These are phyloP conservation scores for Leccinum disarticulatum DNA, from an alignment of 768 basidiomycete species.

Conservation along the genomic window DNA sequence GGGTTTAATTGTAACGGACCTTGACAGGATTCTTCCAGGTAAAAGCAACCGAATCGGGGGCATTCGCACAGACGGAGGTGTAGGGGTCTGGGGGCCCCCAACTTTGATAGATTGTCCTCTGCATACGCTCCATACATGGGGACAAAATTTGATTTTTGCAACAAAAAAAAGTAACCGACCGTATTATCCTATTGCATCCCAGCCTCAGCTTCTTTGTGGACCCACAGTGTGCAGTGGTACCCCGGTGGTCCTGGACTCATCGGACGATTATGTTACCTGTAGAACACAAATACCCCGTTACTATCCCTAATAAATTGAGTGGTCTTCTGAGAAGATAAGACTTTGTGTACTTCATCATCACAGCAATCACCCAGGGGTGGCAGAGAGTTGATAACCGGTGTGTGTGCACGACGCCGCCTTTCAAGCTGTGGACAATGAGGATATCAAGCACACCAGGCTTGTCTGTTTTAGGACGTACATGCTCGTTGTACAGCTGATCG, in stretches of 20 bases:
- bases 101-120: too few species aligned
- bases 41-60: background rate
- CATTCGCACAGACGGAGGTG: too few species aligned
- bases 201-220: too few species aligned
- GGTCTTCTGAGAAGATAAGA: background rate
- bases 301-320: background rate
- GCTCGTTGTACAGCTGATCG: background rate
- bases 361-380: background rate
- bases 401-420: too few species aligned
- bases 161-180: background rate
- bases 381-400: background rate
- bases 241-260: too few species aligned
- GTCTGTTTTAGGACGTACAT: background rate
- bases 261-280: background rate
- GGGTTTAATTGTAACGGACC: constrained; percentile 2
- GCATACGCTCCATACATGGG: too few species aligned
- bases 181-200: too few species aligned
- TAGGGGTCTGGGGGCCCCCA: too few species aligned
- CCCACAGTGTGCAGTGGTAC: background rate
- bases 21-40: background rate
- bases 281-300: background rate
- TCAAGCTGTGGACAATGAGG: background rate
- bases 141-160: too few species aligned
- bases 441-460: background rate
- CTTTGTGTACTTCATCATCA: background rate